phyloP scores from a whole-genome alignment of 2,329 filamentous ascomycete genomes.

The Sporothrix pseudoabietina region DNA sequence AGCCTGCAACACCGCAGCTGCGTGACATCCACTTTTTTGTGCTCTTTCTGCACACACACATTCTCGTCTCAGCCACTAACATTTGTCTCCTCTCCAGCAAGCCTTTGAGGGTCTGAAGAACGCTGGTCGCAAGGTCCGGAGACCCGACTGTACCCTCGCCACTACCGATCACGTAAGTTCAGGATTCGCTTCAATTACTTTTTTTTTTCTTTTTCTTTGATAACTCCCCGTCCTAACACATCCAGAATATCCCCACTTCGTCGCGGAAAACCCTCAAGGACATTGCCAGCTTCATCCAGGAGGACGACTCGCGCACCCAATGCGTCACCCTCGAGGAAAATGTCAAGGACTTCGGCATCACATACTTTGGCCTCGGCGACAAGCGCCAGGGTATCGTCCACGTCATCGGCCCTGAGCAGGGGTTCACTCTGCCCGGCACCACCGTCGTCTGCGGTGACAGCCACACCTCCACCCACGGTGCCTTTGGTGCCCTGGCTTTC shows the following conservation, averaged over 20 bases:
- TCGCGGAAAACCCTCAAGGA: constrained; percentile 92
- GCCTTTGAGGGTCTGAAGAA: constrained; percentile 95
- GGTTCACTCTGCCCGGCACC: constrained; percentile 95
- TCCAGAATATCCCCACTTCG: constrained; percentile 86
- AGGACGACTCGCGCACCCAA: constrained; percentile 90
- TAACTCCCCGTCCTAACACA: constrained; percentile 12
- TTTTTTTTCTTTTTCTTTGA: too few species aligned
- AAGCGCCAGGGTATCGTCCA: constrained; percentile 98
- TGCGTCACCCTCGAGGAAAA: constrained; percentile 96
- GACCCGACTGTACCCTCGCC: constrained; percentile 94
- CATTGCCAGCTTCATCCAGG: constrained; percentile 89
- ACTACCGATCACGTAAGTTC: constrained; percentile 90
- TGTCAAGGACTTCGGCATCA: constrained; percentile 92
- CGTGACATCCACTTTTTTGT: background rate
- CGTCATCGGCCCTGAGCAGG: constrained; percentile 97
- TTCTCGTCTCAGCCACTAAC: constrained; percentile 6
- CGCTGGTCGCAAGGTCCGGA: constrained; percentile 80
- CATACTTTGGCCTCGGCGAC: constrained; percentile 95
- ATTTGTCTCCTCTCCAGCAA: constrained; percentile 61
- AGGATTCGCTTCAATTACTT: too few species aligned
- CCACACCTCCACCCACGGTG: constrained; percentile 96
- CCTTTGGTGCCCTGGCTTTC: constrained; percentile 91
- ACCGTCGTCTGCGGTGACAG: constrained; percentile 98
- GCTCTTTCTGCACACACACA: background rate
- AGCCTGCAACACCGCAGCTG: background rate